A percentile compares a stretch with the other conserved stretches of the same genome.
These are phyloP conservation scores for Panaeolus cyanescens DNA, from an alignment of 768 basidiomycete species.

Conservation along the genomic window DNA sequence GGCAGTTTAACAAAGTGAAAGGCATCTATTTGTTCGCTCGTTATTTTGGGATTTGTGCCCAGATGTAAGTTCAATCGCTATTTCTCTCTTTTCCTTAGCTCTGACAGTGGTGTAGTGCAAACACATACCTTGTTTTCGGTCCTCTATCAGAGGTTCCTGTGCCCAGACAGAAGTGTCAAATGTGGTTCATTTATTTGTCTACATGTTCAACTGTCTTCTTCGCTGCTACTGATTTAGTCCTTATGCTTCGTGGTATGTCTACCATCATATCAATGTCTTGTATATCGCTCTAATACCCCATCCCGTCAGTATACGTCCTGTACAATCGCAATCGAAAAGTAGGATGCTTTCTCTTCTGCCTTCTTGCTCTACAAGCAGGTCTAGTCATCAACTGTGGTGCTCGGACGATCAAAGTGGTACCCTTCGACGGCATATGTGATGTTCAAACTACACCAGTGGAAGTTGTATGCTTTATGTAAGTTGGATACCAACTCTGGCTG, in stretches of 20 bases:
- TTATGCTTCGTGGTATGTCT: constrained; percentile 18
- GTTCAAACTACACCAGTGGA: constrained; percentile 14
- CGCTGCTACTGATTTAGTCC: constrained; percentile 10
- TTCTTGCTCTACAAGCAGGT: constrained; percentile 9
- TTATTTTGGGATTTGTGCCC: constrained; percentile 14
- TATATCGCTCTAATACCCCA: not conserved
- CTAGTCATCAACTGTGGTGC: constrained; percentile 12
- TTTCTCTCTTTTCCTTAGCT: no score
- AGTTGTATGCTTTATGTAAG: constrained; percentile 17
- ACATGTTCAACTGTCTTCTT: not conserved
- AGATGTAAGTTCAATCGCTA: constrained; percentile 19
- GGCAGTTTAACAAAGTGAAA: constrained; percentile 14
- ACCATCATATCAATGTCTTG: not conserved
- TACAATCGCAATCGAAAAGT: constrained; percentile 15
- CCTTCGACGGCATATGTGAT: constrained; percentile 16
- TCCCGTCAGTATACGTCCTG: constrained; percentile 13
- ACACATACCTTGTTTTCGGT: no score
- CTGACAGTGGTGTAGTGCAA: no score
- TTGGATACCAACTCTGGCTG: not conserved
- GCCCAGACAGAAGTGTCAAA: no score
- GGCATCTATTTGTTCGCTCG: constrained; percentile 14
- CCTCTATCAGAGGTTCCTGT: no score
- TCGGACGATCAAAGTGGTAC: constrained; percentile 10
- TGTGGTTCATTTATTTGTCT: not conserved
- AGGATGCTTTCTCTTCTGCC: constrained; percentile 8